Evolutionary conservation across 352 stramenopile species (phyloP), one percentile per base, ranked within the genome.

Genomic region (Pilasporangium apinafurcum): DNA sequence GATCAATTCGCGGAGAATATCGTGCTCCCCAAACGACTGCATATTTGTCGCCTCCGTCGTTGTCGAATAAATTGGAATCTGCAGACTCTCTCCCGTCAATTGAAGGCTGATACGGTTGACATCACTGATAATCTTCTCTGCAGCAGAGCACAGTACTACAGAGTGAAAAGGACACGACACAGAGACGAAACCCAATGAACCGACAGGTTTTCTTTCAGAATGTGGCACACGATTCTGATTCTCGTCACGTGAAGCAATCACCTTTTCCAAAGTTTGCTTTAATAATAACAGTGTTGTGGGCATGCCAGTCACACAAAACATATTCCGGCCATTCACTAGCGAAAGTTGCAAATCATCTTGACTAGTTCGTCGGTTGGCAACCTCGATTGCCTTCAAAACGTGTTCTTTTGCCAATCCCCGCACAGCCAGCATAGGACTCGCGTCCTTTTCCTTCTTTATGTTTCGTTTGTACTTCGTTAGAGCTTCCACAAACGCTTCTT

Each of bases 81-180:
- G 68, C 12, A 95, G 61, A 17, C 69, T 46, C n/a, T 53, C 53
- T 18, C 74, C 75, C 18, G 62, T 51, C 27, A 84, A 44, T 22
- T 39, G 44, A 12, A 74, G 53, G 16, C 62, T 60, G 10, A 83
- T 20, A 20, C 76, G 76, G 42, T 66, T 50, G 2, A 82, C 35
- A 38, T 91, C 77, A 10, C 47, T 30, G 8, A 84, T 6, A 33
- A 92, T 66, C 42, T 55, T 51, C 4, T 51, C 41, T 29, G 71
- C 70, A 6, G 76, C 77, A 1, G 56, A 37, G 30, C 25, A 45
- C 20, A 90, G 44, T 36, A 86, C 34, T 7, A 46, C 44, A 44
- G 73, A 88, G 53, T 95, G 84, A 67, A 95, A 95, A 1, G 82
- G 70, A 18, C 70, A 71, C 30, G 78, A 87, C 1, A 93, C 53